phyloP scores from a whole-genome alignment of 805 yeast genomes.

The Metschnikowia cerradonensis region DNA sequence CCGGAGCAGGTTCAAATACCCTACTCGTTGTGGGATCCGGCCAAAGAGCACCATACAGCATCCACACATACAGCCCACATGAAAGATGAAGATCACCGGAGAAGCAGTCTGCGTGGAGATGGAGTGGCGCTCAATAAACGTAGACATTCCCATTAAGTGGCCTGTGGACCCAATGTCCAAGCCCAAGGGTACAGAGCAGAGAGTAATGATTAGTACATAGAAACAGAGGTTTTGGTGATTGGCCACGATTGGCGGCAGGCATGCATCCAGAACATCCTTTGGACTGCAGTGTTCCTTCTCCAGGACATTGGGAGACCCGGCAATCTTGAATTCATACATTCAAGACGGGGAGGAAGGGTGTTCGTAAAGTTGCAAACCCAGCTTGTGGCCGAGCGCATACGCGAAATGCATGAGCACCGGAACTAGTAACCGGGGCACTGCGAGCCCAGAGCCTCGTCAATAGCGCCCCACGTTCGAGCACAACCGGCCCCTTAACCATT shows the following conservation, averaged over 20 bases:
- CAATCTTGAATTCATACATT: neutral
- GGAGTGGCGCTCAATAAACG: conserved; percentile 7
- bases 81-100: conserved; percentile 6
- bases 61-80: conserved; percentile 9
- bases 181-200: conserved; percentile 12
- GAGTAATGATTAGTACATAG: conserved; percentile 3
- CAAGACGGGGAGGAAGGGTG: neutral
- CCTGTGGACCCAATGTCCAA: conserved; percentile 16
- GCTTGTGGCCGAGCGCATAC: conserved; percentile 1
- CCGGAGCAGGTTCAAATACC: conserved; percentile 7
- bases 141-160: conserved; percentile 8
- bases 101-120: conserved; percentile 6
- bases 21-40: conserved; percentile 2
- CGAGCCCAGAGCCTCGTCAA: neutral
- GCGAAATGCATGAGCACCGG: conserved; percentile 1
- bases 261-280: no score
- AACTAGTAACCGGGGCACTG: neutral
- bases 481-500: no score
- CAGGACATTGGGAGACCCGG: neutral
- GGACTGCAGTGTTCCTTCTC: neutral
- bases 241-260: neutral
- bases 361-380: neutral
- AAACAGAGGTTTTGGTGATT: neutral
- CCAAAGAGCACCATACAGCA: conserved; percentile 3
- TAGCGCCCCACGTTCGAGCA: no score